Evolutionary conservation across 2,329 filamentous ascomycete genomes (phyloP).

Genomic region (Aspergillus puulaauensis): DNA sequence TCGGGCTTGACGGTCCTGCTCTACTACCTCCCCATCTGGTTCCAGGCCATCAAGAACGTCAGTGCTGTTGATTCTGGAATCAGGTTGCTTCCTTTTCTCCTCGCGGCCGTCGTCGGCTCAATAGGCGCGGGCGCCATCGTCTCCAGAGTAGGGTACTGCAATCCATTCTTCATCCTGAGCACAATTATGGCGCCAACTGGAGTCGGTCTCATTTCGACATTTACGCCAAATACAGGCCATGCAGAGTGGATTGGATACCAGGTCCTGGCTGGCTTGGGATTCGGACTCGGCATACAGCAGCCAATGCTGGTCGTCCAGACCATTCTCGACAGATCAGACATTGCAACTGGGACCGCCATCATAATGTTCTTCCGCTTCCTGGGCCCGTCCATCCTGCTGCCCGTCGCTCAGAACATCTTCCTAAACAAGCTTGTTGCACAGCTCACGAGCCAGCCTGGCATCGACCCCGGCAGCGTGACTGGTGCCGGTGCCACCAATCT

Average conservation of each 20-base stretch:
- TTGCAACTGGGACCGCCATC: not conserved
- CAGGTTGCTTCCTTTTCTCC: conserved; percentile 35
- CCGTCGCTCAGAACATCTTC: not conserved
- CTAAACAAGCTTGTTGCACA: not conserved
- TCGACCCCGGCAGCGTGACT: too few relatives aligned
- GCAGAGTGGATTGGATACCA: conserved; percentile 42
- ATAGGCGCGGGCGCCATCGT: not conserved
- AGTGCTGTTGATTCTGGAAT: conserved; percentile 47
- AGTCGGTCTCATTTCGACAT: conserved; percentile 43
- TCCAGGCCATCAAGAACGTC: conserved; percentile 47
- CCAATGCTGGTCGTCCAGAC: conserved; percentile 12
- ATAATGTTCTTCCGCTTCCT: not conserved
- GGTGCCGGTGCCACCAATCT: too few relatives aligned
- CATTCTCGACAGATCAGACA: not conserved
- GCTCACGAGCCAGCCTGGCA: too few relatives aligned
- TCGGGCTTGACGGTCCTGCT: not conserved
- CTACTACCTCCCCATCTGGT: conserved; percentile 46
- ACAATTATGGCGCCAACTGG: conserved; percentile 35
- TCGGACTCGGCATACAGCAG: conserved; percentile 38
- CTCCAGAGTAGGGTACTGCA: not conserved
- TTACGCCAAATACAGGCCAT: conserved; percentile 30
- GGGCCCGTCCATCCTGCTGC: not conserved
- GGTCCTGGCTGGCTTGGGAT: conserved; percentile 33
- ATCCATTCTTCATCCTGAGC: not conserved
- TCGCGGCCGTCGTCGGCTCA: conserved; percentile 30